Percentiles rank a stretch among this genome's conserved stretches.
Conservation (phyloP, 1,284 basidiomycete species). For the Bondarzewia mesenterica region DNA sequence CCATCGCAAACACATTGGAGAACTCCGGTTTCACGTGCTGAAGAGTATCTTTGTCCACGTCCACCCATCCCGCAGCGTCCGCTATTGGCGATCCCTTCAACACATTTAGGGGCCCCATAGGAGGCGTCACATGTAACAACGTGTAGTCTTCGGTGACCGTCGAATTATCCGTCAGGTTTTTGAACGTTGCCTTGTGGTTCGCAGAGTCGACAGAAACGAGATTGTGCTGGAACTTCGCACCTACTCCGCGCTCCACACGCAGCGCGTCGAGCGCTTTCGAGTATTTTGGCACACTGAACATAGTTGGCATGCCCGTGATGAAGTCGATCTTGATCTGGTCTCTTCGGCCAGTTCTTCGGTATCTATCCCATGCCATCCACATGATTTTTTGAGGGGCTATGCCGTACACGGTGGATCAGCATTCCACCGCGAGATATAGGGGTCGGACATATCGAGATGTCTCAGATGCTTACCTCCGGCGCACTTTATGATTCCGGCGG, state of each 20-base stretch:
- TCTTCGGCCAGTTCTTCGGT: slow-evolving; percentile 47
- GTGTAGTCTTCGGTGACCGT: slow-evolving; percentile 73
- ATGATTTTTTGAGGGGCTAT: slow-evolving; percentile 88
- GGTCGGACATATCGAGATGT: not conserved
- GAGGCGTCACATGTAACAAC: slow-evolving; percentile 83
- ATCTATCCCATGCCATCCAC: slow-evolving; percentile 91
- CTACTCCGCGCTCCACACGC: slow-evolving; percentile 74
- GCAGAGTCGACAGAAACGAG: slow-evolving; percentile 67
- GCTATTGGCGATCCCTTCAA: slow-evolving; percentile 77
- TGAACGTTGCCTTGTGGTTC: slow-evolving; percentile 80
- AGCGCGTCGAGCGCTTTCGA: slow-evolving; percentile 78
- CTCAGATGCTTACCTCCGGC: slow-evolving; percentile 64
- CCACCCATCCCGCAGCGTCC: slow-evolving; percentile 82
- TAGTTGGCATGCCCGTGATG: slow-evolving; percentile 87
- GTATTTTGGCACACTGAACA: slow-evolving; percentile 93
- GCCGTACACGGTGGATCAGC: not conserved
- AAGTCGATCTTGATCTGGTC: slow-evolving; percentile 71
- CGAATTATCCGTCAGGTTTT: slow-evolving; percentile 54
- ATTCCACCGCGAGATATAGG: not conserved
- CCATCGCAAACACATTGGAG: slow-evolving; percentile 82
- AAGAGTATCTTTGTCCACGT: slow-evolving; percentile 75
- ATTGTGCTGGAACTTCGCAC: slow-evolving; percentile 79
- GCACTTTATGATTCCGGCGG: slow-evolving; percentile 91
- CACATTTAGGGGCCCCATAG: slow-evolving; percentile 82
- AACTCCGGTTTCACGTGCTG: slow-evolving; percentile 77